Evolutionary conservation across 805 yeast genomes (phyloP), one percentile per base, ranked within the genome.

Genomic region (Cyberlindnera amylophila): DNA sequence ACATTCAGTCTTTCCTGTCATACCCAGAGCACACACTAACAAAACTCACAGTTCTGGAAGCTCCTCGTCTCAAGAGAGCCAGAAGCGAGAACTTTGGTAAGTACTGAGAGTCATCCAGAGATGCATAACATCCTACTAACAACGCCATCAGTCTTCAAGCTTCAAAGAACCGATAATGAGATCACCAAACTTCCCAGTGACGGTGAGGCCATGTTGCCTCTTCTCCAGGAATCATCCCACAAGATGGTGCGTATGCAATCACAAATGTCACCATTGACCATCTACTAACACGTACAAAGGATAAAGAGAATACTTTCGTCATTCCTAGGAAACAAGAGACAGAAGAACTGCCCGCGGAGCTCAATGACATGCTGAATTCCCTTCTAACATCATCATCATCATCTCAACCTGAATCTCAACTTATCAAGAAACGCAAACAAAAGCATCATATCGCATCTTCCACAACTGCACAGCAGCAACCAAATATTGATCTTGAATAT

Each of bases 291-390:
- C 5, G 8, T n/a, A 14, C 9, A 12, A 13, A 47, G 63, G 61
- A 49, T 43, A 58, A 49, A 39, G 53, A 40, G 47, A 56, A 53
- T 42, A 56, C 53, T 34, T 56, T 38, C 41, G 58, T 43, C 39
- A 51, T 50, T 28, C 64, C 51, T 17, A 54, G 42, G 41, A 36
- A 34, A 26, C 50, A 61, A n/a, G 54, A 47, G 7, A 41, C 46
- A 0, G 61, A 53, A 6, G 66, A 67, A 19, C 54, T 79, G 9
- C 82, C 86, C 2, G 69, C 78, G 10, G 86, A 84, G 46, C 70
- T 89, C 39, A 66, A 80, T n/a, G 85, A 84, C 39, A 82, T 89
- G 95, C 71, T 89, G 4, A 68, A 74, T 40, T 77, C 79, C 10
- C 79, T 80, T 46, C 65, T 85, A 38, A 67, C 46, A 6, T 57